Conservation (phyloP, 1,284 basidiomycete genomes). For the Termitomyces sp. region DNA sequence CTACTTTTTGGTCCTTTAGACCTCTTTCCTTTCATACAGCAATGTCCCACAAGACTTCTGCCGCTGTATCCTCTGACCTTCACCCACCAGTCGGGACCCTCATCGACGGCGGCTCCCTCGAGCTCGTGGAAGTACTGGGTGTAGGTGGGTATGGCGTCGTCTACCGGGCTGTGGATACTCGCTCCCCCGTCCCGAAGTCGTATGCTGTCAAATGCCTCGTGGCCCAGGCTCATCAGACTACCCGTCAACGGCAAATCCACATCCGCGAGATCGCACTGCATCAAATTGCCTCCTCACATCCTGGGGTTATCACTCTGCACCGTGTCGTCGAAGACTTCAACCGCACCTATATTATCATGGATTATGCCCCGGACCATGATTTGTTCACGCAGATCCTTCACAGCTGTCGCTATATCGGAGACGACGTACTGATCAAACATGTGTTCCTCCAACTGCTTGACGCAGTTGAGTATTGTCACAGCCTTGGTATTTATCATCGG, state of each 20-base stretch:
- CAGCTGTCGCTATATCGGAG: slow-evolving; percentile 68
- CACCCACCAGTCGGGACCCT: slow-evolving; percentile 70
- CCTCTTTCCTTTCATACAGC: slow-evolving; percentile 24
- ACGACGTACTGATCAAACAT: slow-evolving; percentile 78
- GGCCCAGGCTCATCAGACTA: slow-evolving; percentile 46
- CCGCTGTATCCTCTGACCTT: slow-evolving; percentile 36
- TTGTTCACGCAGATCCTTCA: slow-evolving; percentile 85
- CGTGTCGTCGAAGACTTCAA: slow-evolving; percentile 76
- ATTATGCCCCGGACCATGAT: slow-evolving; percentile 84
- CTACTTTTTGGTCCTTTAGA: slow-evolving; percentile 22
- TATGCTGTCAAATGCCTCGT: slow-evolving; percentile 92
- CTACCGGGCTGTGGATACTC: slow-evolving; percentile 78
- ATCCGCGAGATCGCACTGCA: slow-evolving; percentile 81
- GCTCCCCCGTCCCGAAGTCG: slow-evolving; percentile 47
- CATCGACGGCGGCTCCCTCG: slow-evolving; percentile 79
- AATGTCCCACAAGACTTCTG: slow-evolving; percentile 50
- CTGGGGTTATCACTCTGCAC: slow-evolving; percentile 88
- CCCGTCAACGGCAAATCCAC: slow-evolving; percentile 68
- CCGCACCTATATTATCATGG: slow-evolving; percentile 71
- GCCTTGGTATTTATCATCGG: slow-evolving; percentile 90
- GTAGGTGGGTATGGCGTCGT: slow-evolving; percentile 96
- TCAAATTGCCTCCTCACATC: slow-evolving; percentile 80
- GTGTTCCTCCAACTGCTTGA: slow-evolving; percentile 93
- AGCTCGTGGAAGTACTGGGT: slow-evolving; percentile 88
- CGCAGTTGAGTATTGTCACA: slow-evolving; percentile 87